Base-by-base conservation (phyloP, 805 yeast genomes). In the Monosporozyma yasuniensis region DNA sequence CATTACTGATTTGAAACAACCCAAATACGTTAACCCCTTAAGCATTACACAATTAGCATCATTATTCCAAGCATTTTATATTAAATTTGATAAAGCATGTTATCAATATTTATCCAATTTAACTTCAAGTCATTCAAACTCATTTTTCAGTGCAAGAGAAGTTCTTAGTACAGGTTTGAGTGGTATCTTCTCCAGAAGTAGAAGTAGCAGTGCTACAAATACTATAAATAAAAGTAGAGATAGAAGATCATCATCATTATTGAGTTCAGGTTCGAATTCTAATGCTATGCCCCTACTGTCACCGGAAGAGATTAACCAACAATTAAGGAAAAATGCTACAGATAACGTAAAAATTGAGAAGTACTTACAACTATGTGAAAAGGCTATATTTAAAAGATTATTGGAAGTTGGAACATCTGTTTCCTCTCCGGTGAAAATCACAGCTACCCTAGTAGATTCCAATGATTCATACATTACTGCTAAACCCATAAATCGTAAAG, bases 131-230 rank as follows among this genome's bases (percentile, higher is more conserved):
- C 38, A 34, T 23, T 18, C 16, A 18, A 42, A 27, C 18, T 21
- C 46, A 2, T 59, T 61, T 44, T 47, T 63, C 18, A 51, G 46
- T 37, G 66, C 68, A 0, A 58, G 61, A 25, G 69, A 65, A 38
- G 52, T 63, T 2, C 50, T 64, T 22, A 65, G 66, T 44, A 63
- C 66, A 42, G 70, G 70, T 1, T 49, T 66, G 38, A 65, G 69
- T 48, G 68, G 69, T 2, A 63, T 66, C 7, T 66, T 66, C 57
- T 62, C 64, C 10, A 58, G 70, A 43, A 65, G 70, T 54, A 57
- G 61, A 41, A 50, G 51, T 47, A 22, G 46, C 11, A 44, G 46
- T 32, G 43, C 28, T 9, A 42, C 28, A 5, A 48, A 30, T 28
- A 27, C 19, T 21, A 21, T 21, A 8, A 30, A 19, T 8, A 48